Evolutionary conservation across 1,139 yeast genomes (phyloP).

Genomic region (Debaryomycetaceae sp.): DNA sequence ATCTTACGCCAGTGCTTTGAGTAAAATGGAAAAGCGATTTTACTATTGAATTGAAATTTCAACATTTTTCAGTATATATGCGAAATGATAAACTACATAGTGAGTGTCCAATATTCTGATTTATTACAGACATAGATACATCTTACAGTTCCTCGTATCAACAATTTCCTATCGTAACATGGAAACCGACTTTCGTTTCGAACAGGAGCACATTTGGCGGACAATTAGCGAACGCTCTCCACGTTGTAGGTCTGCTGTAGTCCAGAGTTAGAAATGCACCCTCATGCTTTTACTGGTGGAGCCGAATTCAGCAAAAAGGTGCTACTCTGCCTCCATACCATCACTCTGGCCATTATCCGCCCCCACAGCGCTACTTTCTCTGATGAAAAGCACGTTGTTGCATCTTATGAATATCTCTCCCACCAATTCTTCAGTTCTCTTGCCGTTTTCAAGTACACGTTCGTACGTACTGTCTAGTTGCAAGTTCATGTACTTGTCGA

Average conservation of each 20-base stretch:
- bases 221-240: too few species aligned
- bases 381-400: constrained; percentile 70
- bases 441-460: constrained; percentile 40
- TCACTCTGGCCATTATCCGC: constrained; percentile 14
- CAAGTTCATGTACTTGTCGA: constrained; percentile 91
- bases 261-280: too few species aligned
- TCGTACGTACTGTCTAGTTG: constrained; percentile 74
- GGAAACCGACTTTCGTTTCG: too few species aligned
- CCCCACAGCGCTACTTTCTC: constrained; percentile 24
- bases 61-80: background rate
- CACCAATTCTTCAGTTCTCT: constrained; percentile 49
- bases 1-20: background rate
- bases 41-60: background rate
- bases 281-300: too few species aligned
- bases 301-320: too few species aligned
- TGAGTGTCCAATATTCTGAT: too few species aligned
- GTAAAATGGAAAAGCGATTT: too few species aligned
- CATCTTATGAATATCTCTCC: constrained; percentile 89
- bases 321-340: constrained; percentile 4
- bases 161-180: too few species aligned
- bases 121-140: background rate
- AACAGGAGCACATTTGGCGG: too few species aligned
- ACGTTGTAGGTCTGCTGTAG: too few species aligned
- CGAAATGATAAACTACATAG: background rate
- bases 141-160: too few species aligned